phyloP scores from a whole-genome alignment of 306 rosid species.

The Quercus robur region DNA sequence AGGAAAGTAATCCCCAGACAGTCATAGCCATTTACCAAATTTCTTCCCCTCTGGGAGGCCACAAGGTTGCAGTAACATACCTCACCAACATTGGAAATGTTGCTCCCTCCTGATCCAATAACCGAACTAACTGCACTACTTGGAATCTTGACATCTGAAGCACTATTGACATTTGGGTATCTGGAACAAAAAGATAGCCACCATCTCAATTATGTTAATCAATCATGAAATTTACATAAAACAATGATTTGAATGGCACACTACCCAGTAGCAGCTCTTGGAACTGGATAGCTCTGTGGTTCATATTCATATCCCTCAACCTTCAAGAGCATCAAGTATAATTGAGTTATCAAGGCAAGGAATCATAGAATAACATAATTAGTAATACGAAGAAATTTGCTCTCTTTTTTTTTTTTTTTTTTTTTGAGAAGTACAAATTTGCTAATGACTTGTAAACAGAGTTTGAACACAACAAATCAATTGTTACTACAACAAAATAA shows the following conservation, averaged over 20 bases:
- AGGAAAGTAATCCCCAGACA: background rate
- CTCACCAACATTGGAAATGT: constrained; percentile 21
- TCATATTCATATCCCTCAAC: constrained; percentile 24
- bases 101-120: constrained; percentile 12
- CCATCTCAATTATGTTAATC: background rate
- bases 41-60: background rate
- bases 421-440: background rate
- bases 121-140: constrained; percentile 18
- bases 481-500: background rate
- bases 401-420: background rate
- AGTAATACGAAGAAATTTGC: background rate
- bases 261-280: constrained; percentile 20
- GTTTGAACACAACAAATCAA: background rate
- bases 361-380: background rate
- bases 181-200: constrained; percentile 5
- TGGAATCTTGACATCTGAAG: constrained; percentile 16
- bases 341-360: background rate
- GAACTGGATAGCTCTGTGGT: constrained; percentile 5
- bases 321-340: constrained; percentile 18
- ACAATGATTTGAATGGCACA: background rate
- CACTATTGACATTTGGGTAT: constrained; percentile 14
- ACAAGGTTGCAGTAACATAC: constrained; percentile 12
- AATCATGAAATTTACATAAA: background rate
- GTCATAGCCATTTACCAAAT: background rate
- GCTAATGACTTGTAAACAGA: background rate